phyloP scores from a whole-genome alignment of 2,329 filamentous ascomycete genomes.

The Colletotrichum trifolii region DNA sequence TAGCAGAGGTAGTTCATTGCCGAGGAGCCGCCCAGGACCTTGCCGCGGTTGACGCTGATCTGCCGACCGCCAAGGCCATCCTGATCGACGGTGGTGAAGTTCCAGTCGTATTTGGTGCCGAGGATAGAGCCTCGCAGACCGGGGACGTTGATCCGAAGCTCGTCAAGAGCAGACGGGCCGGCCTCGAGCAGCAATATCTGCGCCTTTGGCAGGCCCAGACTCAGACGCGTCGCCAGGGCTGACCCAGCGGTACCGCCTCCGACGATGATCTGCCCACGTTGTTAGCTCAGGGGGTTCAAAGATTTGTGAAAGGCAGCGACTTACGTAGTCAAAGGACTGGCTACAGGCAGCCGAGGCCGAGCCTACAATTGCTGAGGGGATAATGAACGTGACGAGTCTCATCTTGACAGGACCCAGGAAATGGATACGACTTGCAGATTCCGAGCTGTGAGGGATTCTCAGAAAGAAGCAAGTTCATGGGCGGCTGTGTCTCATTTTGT shows the following conservation, averaged over 20 bases:
- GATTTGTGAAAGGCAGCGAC: not conserved
- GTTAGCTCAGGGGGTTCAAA: conserved; percentile 1
- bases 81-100: conserved; percentile 54
- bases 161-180: conserved; percentile 40
- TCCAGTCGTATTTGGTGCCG: conserved; percentile 48
- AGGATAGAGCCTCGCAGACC: conserved; percentile 42
- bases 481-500: no score
- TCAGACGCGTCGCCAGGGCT: conserved; percentile 45
- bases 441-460: no score
- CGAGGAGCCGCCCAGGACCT: conserved; percentile 58
- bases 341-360: conserved; percentile 19
- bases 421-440: no score
- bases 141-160: conserved; percentile 43
- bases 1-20: conserved; percentile 56
- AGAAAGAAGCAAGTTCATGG: no score
- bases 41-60: conserved; percentile 53
- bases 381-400: conserved; percentile 21
- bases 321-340: conserved; percentile 35
- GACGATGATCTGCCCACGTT: conserved; percentile 42
- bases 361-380: conserved; percentile 12
- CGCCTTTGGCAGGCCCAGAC: conserved; percentile 37
- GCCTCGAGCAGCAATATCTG: conserved; percentile 47
- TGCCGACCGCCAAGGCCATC: conserved; percentile 48
- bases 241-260: conserved; percentile 49
- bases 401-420: conserved; percentile 18